Evolutionary conservation across 2,329 filamentous ascomycete species (phyloP), one percentile per base, ranked within the genome.

Genomic region (Monilinia vaccinii-corymbosi): DNA sequence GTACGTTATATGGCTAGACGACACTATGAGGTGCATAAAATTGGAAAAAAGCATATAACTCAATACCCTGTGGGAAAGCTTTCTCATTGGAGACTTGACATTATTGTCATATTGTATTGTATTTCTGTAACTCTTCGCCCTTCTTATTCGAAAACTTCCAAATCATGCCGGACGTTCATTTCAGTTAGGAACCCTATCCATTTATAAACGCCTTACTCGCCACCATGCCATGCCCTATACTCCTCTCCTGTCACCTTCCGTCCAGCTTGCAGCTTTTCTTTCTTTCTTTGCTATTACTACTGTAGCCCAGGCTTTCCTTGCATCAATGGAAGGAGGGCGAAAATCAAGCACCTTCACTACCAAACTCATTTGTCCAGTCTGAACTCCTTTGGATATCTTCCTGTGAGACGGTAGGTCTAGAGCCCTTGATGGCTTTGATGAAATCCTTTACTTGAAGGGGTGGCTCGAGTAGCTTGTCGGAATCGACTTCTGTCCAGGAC

Each of bases 311-410:
- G 4, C 25, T 3, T 21, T 16, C 14, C 34, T 23, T 23, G 31
- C 21, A 36, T 46, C 53, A 47, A 47, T 7, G 8, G 16, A 28
- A 28, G 25, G 25, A 28, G 6, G 9, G 46, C 18, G 28, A 14
- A 18, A 32, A 25, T 71, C 62, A 73, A 49, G 67, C 68, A 34
- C 93, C 93, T 73, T 97, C 93, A 72, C 91, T 96, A 60, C 93
- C 93, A 75, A 97, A 97, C 76, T 97, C 92, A 69, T 87, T 83
- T 11, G 94, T 99, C 94, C 94, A 99, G 48, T 97, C 91, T 50
- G 88, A 81, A 73, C 93, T 97, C 70, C 84, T 82, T 66, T 84
- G 81, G 49, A 99, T 80, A 72, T 99, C 95, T 55, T 91, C 91
- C 55, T 83, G 80, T 56, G 91, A 94, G 57, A 99, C 94, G 0